Evolutionary conservation across 2,329 filamentous ascomycete species (phyloP), one percentile per base, ranked within the genome.

Genomic region (Ophiocordyceps camponoti-leonardi): DNA sequence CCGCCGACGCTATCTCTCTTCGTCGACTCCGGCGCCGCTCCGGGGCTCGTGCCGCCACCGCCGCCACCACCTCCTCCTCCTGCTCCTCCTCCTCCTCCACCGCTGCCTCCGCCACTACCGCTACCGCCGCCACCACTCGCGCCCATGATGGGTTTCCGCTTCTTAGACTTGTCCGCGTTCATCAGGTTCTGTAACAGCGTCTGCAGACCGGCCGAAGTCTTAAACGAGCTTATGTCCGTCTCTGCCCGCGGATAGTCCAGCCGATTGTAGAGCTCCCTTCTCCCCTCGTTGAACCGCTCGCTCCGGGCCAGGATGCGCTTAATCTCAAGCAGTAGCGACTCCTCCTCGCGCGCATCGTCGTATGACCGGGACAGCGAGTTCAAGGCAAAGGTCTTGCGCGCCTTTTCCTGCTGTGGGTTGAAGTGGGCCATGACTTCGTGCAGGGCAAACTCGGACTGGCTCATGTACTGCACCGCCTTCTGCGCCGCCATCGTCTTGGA

Each of bases 331-430:
- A 98, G 73, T 3, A 98, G 67, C 31, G 86, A 82, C 54, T 93
- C 84, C 64, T 98, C 92, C 61, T 98, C 92, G 50, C 85, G 80
- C 23, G 90, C 84, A 63, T 98, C 90, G 50, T 94, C 86, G 50
- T 80, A 81, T 10, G 81, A 83, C 39, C 92, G 77, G 43, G 80
- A 77, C 51, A 96, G 73, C 42, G 88, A 77, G 44, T 82, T 79
- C 50, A 83, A 75, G 4, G 87, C 90, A 55, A 94, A 84, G 47
- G 83, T 77, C 66, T 96, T 98, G 50, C 92, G 79, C 45, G 77
- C 70, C 22, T 72, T 73, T 63, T 98, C 92, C 53, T 84, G 79
- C 16, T 75, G 71, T 0, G 87, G 78, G 55, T 94, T 84, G 68
- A 90, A 98, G 52, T 85, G 86, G 44, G 77, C 74, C 75, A 96